Percentiles rank a stretch among this genome's conserved stretches.
Conservation (phyloP, 306 rosid species). For the Acacia acuminata region DNA sequence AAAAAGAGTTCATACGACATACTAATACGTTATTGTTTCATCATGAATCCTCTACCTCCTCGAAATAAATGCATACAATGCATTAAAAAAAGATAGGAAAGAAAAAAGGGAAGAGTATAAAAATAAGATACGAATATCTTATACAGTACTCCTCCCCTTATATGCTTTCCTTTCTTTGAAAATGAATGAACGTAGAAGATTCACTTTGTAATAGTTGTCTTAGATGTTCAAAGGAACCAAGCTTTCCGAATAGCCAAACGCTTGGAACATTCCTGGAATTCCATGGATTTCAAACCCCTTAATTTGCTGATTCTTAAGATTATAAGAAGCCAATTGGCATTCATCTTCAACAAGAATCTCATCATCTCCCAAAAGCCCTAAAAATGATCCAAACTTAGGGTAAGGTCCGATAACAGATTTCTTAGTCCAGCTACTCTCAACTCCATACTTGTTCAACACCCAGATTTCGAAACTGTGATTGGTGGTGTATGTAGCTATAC, state of each 20-base stretch:
- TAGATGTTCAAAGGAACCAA: not conserved
- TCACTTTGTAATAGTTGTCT: not conserved
- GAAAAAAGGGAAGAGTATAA: not conserved
- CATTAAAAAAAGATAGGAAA: not conserved
- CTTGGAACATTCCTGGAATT: not conserved
- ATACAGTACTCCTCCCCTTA: not conserved
- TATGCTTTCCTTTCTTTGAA: not conserved
- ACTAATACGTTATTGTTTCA: not conserved
- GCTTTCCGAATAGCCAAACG: slow-evolving; percentile 6
- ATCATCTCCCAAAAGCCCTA: not conserved
- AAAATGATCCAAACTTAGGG: not conserved
- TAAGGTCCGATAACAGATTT: not conserved
- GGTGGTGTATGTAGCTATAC: not conserved
- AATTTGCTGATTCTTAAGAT: not conserved
- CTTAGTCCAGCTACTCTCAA: not conserved
- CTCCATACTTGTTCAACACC: not conserved
- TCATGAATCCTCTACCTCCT: not conserved
- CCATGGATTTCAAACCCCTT: not conserved
- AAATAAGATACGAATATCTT: not conserved
- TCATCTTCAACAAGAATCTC: slow-evolving; percentile 8
- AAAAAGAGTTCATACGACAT: too few species aligned
- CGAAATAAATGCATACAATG: not conserved
- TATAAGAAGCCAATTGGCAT: not conserved
- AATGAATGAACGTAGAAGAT: not conserved
- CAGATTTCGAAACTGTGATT: not conserved